Evolutionary conservation across 495 filamentous ascomycete genomes (phyloP), one percentile per base, ranked within the genome.

Genomic region (Filosporella fistucella): DNA sequence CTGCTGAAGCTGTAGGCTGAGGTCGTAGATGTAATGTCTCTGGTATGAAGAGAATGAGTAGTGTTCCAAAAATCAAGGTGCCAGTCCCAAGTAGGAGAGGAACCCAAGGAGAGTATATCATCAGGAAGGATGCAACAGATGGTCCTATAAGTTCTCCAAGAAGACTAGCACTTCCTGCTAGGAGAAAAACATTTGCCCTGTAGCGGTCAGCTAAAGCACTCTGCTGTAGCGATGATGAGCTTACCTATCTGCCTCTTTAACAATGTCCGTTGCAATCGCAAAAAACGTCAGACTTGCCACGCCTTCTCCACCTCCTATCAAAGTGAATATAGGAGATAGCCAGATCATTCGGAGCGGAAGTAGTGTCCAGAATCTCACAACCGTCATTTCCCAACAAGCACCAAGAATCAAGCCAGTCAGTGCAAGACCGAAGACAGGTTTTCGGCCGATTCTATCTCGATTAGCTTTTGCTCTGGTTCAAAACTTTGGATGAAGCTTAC

Each of bases 201-300:
- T 20, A 12, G 37, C 49, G 16, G 45, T n/a, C 25, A 41, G 17
- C 25, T 35, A 22, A 17, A 29, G 20, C 9, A 45, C 10, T 59
- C 18, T 25, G 11, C 18, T 1, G 13, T 37, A 21, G 28, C 14
- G 20, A 17, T 25, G 37, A 26, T 42, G 14, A 8, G 32, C 48
- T 41, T 61, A 80, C 72, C 78, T 70, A 47, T 75, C 64, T 10
- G 66, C 62, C 33, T 82, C 76, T 0, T 66, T 69, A 0, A 75
- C 72, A 11, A 83, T 67, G 61, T 84, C 80, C 2, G 72, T 67
- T 58, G 78, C 69, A 57, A 82, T 76, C 8, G 75, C 76, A 60
- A 68, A 77, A 33, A 79, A 68, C 25, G 76, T 65, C 3, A 74
- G 72, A 34, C 67, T 60, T 0, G 70, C 62, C 6, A 78, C 72